A percentile compares a stretch with the other conserved stretches of the same genome.
Evolutionary conservation across 305 asterid species (phyloP).

Genomic region (Solanum hybrid): DNA sequence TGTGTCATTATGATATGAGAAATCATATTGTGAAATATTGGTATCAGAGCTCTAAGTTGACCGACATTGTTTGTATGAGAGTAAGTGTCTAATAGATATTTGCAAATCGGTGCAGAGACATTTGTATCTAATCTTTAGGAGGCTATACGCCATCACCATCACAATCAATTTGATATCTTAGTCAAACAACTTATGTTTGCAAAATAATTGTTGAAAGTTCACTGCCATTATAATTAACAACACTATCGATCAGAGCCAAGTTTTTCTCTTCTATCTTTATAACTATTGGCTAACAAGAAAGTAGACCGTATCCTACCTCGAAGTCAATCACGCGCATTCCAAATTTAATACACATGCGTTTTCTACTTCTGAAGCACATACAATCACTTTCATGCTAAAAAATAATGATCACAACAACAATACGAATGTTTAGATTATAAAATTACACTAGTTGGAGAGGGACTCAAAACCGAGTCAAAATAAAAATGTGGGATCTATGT

Average conservation of each 20-base stretch:
- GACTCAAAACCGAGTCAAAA: not conserved
- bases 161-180: not conserved
- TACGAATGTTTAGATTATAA: not conserved
- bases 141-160: not conserved
- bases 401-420: not conserved
- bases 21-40: too few species aligned
- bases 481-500: not conserved
- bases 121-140: not conserved
- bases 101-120: not conserved
- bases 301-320: not conserved
- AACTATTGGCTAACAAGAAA: not conserved
- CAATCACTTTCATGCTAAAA: not conserved
- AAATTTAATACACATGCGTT: not conserved
- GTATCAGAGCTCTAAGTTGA: not conserved
- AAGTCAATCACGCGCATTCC: not conserved
- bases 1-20: not conserved
- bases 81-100: not conserved
- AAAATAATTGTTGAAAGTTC: not conserved
- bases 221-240: not conserved
- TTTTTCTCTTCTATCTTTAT: not conserved
- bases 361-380: not conserved
- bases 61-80: not conserved
- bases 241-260: not conserved
- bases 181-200: not conserved
- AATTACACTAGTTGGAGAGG: not conserved